Percentiles rank a stretch among this genome's conserved stretches.
These are phyloP conservation scores for Fusarium sp. DNA, from an alignment of 2,329 filamentous ascomycete genomes.

Conservation along the genomic window DNA sequence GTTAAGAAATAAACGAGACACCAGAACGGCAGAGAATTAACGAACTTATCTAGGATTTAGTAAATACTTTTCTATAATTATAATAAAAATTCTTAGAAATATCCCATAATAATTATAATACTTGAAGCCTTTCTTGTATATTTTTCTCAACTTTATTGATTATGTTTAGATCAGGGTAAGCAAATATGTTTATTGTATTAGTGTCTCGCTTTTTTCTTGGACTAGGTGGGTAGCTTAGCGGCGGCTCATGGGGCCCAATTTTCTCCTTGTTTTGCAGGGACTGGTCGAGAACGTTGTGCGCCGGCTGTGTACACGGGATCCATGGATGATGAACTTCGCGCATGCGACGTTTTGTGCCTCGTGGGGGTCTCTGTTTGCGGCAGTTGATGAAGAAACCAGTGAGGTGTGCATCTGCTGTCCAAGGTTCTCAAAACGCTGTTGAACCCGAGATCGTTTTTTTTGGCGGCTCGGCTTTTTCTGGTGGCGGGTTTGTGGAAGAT, in stretches of 20 bases:
- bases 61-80: no score
- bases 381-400: background rate
- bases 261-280: background rate
- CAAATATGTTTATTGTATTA: no score
- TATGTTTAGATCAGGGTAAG: no score
- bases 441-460: background rate
- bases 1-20: no score
- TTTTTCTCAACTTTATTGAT: no score
- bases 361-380: background rate
- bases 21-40: no score
- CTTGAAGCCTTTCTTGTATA: no score
- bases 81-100: no score
- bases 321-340: background rate
- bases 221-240: conserved; percentile 11
- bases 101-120: no score
- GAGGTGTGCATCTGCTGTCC: background rate
- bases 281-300: background rate
- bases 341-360: background rate
- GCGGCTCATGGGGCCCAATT: conserved; percentile 18
- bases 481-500: conserved; percentile 14
- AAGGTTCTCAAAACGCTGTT: background rate
- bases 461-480: conserved; percentile 4
- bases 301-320: background rate
- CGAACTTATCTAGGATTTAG: no score
- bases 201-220: no score